Evolutionary conservation across 2,329 filamentous ascomycete genomes (phyloP), one percentile per base, ranked within the genome.

Genomic region (Delphinella strobiligena): DNA sequence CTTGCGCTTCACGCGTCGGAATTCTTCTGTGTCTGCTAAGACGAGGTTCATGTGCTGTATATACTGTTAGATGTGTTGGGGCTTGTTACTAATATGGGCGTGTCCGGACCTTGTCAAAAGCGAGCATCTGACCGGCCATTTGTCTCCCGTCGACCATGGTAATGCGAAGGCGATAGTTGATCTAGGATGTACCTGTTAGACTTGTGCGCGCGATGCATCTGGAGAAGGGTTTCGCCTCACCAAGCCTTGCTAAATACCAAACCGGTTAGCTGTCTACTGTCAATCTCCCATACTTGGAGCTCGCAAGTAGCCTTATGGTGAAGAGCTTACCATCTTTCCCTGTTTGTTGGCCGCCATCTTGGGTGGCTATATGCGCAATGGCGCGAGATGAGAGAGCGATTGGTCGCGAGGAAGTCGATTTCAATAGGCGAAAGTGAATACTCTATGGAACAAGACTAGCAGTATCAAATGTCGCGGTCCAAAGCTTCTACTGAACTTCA

Each of bases 81-180:
- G n/a, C n/a, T n/a, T n/a, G n/a, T n/a, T n/a, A n/a, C n/a, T n/a
- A n/a, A n/a, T n/a, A n/a, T n/a, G n/a, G n/a, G n/a, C n/a, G n/a
- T n/a, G n/a, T 12, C 29, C 49, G 41, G 65, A 89, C 86, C 77
- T 96, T 96, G 65, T 98, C 91, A 57, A 96, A 98, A 40, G 91
- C 91, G 51, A 98, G 76, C 85, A 98, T 94, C 64, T 96, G 87
- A 46, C 88, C 91, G 31, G 87, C 88, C 80, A 98, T 93, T 63
- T 95, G 86, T 57, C 91, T 80, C 49, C 86, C 86, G 68, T 98
- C 91, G 58, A 85, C 86, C 61, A 98, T 74, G 41, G 88, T 96
- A 49, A 95, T 82, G 60, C 89, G 82, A 88, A 98, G 96, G 66
- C 89, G 86, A 73, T 93, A 96, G 71, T 98, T 96, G 74, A 98